Evolutionary conservation across 768 basidiomycete genomes (phyloP).

Genomic region (Hygrophorus pudorinus): DNA sequence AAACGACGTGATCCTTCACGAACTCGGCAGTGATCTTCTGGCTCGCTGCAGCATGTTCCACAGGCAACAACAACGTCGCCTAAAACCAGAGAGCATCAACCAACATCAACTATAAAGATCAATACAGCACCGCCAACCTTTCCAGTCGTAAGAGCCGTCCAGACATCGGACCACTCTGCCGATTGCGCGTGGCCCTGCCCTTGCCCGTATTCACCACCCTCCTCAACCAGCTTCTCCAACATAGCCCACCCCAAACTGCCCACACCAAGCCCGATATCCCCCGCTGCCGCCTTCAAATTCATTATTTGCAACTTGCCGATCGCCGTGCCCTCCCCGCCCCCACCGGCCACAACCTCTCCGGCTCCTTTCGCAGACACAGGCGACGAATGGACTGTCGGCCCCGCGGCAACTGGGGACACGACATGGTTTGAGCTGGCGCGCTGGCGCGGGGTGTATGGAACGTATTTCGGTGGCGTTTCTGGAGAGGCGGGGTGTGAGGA

Average conservation of each 20-base stretch:
- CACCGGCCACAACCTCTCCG: constrained; percentile 26
- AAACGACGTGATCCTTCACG: constrained; percentile 72
- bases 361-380: constrained; percentile 11
- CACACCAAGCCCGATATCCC: constrained; percentile 54
- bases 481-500: constrained; percentile 23
- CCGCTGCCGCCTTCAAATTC: constrained; percentile 64
- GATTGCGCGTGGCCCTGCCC: constrained; percentile 31
- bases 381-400: constrained; percentile 37
- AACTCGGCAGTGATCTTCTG: constrained; percentile 62
- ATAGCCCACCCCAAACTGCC: constrained; percentile 69
- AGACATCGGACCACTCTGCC: constrained; percentile 72
- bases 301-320: constrained; percentile 61
- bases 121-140: constrained; percentile 50
- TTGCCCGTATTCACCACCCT: constrained; percentile 22
- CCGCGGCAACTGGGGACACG: constrained; percentile 32
- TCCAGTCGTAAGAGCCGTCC: constrained; percentile 49
- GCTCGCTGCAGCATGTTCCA: constrained; percentile 42
- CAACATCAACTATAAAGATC: background rate
- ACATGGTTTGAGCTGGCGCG: constrained; percentile 17
- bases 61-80: constrained; percentile 76
- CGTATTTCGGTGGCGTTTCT: constrained; percentile 41
- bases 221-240: constrained; percentile 54
- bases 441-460: constrained; percentile 71
- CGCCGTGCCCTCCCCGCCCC: constrained; percentile 40
- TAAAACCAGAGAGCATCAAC: constrained; percentile 19